phyloP scores from a whole-genome alignment of 1,139 yeast genomes.

The Pichia sp. region DNA sequence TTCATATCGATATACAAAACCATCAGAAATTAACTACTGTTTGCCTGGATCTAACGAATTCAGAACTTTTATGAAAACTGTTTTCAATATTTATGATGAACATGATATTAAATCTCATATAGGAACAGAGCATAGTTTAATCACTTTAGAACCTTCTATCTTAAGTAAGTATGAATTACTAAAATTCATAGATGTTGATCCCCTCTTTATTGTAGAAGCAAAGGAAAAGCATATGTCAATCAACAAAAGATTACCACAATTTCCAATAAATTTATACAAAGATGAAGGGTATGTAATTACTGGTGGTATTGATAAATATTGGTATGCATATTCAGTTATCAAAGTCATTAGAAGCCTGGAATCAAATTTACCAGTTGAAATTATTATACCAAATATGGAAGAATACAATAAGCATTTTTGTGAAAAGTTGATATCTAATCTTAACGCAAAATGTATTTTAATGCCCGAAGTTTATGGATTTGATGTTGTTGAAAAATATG shows the following conservation, averaged over 20 bases:
- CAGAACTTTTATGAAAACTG: background rate
- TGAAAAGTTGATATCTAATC: slow-evolving; percentile 36
- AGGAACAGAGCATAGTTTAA: background rate
- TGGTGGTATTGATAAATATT: slow-evolving; percentile 52
- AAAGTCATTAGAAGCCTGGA: slow-evolving; percentile 45
- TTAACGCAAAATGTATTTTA: slow-evolving; percentile 38
- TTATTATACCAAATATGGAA: slow-evolving; percentile 45
- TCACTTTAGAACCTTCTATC: background rate
- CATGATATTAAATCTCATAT: background rate
- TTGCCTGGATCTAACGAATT: background rate
- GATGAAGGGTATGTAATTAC: slow-evolving; percentile 56
- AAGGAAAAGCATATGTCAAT: background rate
- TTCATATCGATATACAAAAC: background rate
- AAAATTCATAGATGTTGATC: background rate
- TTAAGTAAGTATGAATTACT: background rate
- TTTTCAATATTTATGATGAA: background rate
- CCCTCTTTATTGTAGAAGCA: background rate
- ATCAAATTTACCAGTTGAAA: slow-evolving; percentile 49
- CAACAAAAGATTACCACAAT: background rate
- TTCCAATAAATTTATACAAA: slow-evolving; percentile 19
- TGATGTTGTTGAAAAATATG: slow-evolving; percentile 21
- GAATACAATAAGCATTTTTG: slow-evolving; percentile 44
- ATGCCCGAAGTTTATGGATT: slow-evolving; percentile 24
- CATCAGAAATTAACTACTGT: background rate
- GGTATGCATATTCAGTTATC: slow-evolving; percentile 45